These are phyloP conservation scores for Fusarium setosum DNA, from an alignment of 2,329 filamentous ascomycete species.

Conservation along the genomic window DNA sequence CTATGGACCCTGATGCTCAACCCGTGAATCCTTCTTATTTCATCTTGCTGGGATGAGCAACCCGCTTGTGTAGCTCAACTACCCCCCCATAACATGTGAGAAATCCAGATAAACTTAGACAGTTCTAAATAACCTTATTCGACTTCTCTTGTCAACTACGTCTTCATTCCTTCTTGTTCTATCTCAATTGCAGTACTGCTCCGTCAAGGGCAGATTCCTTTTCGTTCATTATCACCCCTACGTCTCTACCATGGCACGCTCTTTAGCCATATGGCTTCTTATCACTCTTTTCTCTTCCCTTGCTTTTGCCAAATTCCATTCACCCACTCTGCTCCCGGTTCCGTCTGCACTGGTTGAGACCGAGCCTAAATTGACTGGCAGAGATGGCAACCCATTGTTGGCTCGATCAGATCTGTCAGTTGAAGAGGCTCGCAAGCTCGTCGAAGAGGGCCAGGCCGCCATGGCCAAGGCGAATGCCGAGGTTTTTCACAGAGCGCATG, in stretches of 20 bases:
- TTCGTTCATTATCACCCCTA: neutral
- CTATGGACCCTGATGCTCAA: no score
- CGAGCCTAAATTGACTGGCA: no score
- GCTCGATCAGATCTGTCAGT: neutral
- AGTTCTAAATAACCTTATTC: no score
- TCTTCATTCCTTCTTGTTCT: no score
- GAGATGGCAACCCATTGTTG: neutral
- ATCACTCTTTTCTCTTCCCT: neutral
- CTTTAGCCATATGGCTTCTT: neutral
- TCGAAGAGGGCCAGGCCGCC: constrained; percentile 7
- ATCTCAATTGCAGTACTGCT: no score
- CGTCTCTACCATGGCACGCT: neutral
- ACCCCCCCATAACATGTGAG: no score
- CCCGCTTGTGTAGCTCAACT: no score
- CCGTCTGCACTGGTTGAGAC: neutral
- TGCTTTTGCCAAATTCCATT: neutral
- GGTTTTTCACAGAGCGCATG: neutral
- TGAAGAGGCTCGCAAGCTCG: constrained; percentile 9
- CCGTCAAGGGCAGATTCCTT: no score
- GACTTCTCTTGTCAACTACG: no score
- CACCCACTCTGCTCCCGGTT: neutral
- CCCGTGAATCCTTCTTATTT: neutral
- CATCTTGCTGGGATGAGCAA: neutral
- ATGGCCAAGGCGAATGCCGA: constrained; percentile 1
- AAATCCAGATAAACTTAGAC: no score